phyloP scores from a whole-genome alignment of 1,284 basidiomycete species.

The Marasmius tenuissimus region DNA sequence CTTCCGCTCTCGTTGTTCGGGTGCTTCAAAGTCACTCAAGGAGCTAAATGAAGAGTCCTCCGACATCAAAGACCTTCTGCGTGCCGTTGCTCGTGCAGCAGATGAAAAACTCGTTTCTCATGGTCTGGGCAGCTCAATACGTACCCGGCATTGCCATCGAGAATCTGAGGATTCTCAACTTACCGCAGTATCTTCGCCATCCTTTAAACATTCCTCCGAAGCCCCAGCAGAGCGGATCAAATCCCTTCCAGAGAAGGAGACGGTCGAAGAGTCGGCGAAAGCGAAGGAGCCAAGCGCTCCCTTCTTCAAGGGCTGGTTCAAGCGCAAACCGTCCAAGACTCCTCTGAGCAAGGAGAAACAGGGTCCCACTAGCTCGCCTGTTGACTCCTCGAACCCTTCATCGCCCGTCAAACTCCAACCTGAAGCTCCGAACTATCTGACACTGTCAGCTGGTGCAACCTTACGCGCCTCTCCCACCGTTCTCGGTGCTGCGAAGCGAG shows the following conservation, averaged over 20 bases:
- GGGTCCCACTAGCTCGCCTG: not conserved
- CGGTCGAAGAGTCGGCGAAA: conserved; percentile 31
- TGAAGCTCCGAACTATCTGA: not conserved
- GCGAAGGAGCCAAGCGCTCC: conserved; percentile 28
- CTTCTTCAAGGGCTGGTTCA: conserved; percentile 63
- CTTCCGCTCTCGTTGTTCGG: conserved; percentile 51
- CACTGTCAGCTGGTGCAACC: conserved; percentile 19
- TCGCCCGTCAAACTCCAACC: not conserved
- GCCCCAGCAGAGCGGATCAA: conserved; percentile 28
- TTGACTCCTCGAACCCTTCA: not conserved
- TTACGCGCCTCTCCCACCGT: conserved; percentile 43
- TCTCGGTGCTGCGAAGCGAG: conserved; percentile 50
- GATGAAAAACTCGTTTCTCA: conserved; percentile 37
- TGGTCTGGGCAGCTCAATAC: conserved; percentile 31
- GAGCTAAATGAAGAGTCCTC: conserved; percentile 43
- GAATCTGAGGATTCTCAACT: conserved; percentile 58
- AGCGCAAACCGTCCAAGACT: conserved; percentile 28
- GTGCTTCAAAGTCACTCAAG: conserved; percentile 48
- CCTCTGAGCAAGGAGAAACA: not conserved
- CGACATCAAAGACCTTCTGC: conserved; percentile 35
- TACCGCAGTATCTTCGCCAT: conserved; percentile 39
- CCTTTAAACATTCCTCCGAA: conserved; percentile 11
- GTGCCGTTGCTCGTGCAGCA: conserved; percentile 41
- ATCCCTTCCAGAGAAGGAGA: conserved; percentile 38
- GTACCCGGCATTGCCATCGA: conserved; percentile 32